Percentiles rank a stretch among this genome's conserved stretches.
Conservation (phyloP, 305 asterid species). For the Fraxinus greggii region DNA sequence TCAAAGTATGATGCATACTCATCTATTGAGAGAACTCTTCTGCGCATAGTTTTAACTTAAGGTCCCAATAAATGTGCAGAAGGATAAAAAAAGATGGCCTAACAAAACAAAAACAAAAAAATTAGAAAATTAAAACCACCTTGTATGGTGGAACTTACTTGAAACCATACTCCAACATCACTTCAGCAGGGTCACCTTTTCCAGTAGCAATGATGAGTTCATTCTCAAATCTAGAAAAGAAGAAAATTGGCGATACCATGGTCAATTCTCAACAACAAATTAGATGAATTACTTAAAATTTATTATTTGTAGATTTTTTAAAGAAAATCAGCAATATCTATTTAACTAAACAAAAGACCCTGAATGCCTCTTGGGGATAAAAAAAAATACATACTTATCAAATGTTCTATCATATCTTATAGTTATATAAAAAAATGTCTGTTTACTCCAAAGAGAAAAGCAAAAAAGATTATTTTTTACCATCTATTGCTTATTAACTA, state of each 20-base stretch:
- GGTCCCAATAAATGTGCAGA: slow-evolving; percentile 1
- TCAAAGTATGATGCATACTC: slow-evolving; percentile 52
- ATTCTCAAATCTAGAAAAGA: slow-evolving; percentile 33
- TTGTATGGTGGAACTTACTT: slow-evolving; percentile 27
- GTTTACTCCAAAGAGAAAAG: neutral
- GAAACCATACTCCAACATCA: slow-evolving; percentile 47
- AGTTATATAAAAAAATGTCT: neutral
- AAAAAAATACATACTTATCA: neutral
- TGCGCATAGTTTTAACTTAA: slow-evolving; percentile 27
- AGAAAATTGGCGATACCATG: neutral
- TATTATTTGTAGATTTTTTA: neutral
- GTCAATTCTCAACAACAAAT: neutral
- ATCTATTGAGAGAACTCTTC: slow-evolving; percentile 58
- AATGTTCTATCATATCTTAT: neutral
- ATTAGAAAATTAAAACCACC: neutral
- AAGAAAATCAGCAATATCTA: neutral
- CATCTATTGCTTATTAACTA: neutral
- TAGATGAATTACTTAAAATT: neutral
- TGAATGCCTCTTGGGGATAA: neutral
- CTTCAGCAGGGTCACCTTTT: slow-evolving; percentile 44
- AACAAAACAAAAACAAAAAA: neutral
- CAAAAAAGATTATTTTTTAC: neutral
- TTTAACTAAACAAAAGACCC: neutral
- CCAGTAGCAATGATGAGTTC: slow-evolving; percentile 47
- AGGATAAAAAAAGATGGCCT: neutral